Evolutionary conservation across 2,329 filamentous ascomycete genomes (phyloP).

Genomic region (Chrysosporium queenslandicum): DNA sequence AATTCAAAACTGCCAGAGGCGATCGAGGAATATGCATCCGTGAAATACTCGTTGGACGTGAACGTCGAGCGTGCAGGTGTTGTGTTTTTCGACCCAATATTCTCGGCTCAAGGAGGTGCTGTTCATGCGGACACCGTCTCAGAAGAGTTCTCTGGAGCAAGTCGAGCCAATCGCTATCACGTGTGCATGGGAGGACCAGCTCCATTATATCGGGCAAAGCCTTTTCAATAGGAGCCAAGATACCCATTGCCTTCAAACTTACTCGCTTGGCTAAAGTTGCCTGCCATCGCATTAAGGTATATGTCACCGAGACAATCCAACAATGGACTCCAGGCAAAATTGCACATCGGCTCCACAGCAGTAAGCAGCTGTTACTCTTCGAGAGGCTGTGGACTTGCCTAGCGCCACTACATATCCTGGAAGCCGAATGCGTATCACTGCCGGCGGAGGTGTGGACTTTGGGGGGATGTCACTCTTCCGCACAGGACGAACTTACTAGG

Average conservation of each 20-base stretch:
- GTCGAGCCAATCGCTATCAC: constrained; percentile 91
- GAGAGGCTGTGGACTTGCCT: constrained; percentile 74
- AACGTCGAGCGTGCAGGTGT: constrained; percentile 76
- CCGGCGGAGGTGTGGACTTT: constrained; percentile 68
- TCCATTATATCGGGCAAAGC: constrained; percentile 95
- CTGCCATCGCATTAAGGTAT: constrained; percentile 85
- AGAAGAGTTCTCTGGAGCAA: constrained; percentile 79
- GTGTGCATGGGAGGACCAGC: constrained; percentile 85
- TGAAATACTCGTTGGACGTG: constrained; percentile 80
- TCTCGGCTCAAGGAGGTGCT: constrained; percentile 67
- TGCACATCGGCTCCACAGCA: constrained; percentile 74
- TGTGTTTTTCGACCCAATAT: constrained; percentile 81
- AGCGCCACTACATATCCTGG: constrained; percentile 62
- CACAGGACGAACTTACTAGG: constrained; percentile 64
- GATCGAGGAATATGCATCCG: constrained; percentile 74
- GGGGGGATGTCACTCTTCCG: constrained; percentile 44
- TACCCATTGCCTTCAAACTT: constrained; percentile 88
- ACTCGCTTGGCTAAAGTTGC: constrained; percentile 89
- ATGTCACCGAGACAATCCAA: constrained; percentile 79
- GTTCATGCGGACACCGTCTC: constrained; percentile 74
- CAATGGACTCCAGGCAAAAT: constrained; percentile 81
- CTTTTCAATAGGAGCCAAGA: constrained; percentile 75
- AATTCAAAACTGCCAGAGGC: constrained; percentile 74
- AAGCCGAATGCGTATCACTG: constrained; percentile 64
- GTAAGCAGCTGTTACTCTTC: constrained; percentile 72